Conservation (phyloP, 2,329 filamentous ascomycete species). For the Gyromitra esculenta region DNA sequence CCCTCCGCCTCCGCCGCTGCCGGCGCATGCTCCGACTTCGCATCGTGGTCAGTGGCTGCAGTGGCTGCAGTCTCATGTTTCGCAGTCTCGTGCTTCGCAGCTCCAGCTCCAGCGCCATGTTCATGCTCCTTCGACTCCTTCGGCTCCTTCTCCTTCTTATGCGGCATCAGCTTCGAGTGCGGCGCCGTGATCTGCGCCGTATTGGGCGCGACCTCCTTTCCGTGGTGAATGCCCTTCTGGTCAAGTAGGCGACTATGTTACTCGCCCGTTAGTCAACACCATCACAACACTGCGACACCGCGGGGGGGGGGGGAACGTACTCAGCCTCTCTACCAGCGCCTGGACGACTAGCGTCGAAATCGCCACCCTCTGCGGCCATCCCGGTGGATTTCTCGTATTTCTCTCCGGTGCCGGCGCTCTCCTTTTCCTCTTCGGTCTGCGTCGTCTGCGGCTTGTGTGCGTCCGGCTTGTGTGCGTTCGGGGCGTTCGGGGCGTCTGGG, state of each 20-base stretch:
- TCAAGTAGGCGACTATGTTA: constrained; percentile 65
- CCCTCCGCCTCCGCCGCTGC: neutral
- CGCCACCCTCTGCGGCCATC: constrained; percentile 71
- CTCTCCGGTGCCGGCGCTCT: constrained; percentile 66
- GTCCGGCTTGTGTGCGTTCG: no score
- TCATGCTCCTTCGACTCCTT: constrained; percentile 4
- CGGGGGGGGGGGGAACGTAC: constrained; percentile 61
- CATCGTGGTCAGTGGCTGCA: no score
- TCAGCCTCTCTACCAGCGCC: constrained; percentile 75
- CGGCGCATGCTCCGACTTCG: neutral
- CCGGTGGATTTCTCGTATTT: constrained; percentile 69
- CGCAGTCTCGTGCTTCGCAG: neutral
- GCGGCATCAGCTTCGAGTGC: constrained; percentile 5
- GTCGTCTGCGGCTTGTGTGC: constrained; percentile 54
- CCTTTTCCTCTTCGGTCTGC: constrained; percentile 54
- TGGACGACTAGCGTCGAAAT: constrained; percentile 72
- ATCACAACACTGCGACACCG: constrained; percentile 9
- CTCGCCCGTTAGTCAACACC: constrained; percentile 50
- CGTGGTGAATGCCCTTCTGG: constrained; percentile 64
- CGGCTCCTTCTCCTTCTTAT: constrained; percentile 17
- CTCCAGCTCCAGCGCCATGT: neutral
- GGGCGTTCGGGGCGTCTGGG: constrained; percentile 7
- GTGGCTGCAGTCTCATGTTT: neutral
- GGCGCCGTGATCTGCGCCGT: neutral
- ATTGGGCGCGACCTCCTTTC: constrained; percentile 35